Evolutionary conservation across 2,329 filamentous ascomycete genomes (phyloP).

Genomic region (Xylaria polymorpha): DNA sequence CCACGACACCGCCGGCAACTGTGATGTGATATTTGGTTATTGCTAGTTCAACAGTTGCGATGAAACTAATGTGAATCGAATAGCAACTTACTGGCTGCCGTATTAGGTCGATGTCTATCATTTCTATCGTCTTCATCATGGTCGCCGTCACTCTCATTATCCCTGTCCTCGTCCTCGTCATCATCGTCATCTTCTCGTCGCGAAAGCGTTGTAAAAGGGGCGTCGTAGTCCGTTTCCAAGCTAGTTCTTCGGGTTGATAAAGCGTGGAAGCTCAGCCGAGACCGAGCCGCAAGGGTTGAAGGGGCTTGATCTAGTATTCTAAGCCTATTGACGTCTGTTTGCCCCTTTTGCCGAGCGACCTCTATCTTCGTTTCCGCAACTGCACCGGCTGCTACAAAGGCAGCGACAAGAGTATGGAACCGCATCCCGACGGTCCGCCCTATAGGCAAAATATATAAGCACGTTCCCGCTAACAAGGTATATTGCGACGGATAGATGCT

Average conservation of each 20-base stretch:
- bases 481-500: background rate
- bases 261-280: background rate
- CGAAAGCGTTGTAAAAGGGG: background rate
- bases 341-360: background rate
- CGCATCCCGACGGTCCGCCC: conserved; percentile 15
- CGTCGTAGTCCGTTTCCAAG: background rate
- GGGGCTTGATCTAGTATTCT: background rate
- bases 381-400: conserved; percentile 14
- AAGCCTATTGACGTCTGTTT: background rate
- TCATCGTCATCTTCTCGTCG: conserved; percentile 19
- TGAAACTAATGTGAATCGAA: background rate
- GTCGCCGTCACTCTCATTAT: conserved; percentile 36
- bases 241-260: background rate
- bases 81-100: conserved; percentile 27
- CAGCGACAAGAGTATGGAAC: conserved; percentile 15
- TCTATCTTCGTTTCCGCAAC: conserved; percentile 17
- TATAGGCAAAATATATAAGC: background rate
- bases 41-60: background rate
- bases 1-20: conserved; percentile 34
- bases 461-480: background rate
- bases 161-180: conserved; percentile 22
- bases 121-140: conserved; percentile 35
- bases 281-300: background rate
- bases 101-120: background rate
- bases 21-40: conserved; percentile 1